Evolutionary conservation across 805 yeast species (phyloP).

Genomic region (Candida verbasci): DNA sequence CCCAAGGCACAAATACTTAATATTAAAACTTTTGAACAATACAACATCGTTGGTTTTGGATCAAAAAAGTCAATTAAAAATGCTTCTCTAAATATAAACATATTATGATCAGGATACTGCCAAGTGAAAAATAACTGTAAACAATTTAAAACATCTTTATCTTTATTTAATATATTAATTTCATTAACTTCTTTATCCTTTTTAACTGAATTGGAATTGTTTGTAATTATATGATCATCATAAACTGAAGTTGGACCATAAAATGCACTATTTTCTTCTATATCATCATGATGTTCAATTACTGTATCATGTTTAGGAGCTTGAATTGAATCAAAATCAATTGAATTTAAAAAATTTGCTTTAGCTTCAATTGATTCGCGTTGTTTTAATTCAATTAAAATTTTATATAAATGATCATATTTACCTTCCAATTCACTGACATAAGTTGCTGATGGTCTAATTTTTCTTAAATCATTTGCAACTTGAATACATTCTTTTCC

Average conservation of each 20-base stretch:
- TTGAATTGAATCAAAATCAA: slow-evolving; percentile 13
- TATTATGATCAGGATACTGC: slow-evolving; percentile 61
- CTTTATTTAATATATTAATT: slow-evolving; percentile 27
- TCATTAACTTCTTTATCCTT: slow-evolving; percentile 11
- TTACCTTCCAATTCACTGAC: slow-evolving; percentile 42
- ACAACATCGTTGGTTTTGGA: slow-evolving; percentile 46
- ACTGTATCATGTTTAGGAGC: neutral
- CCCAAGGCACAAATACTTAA: slow-evolving; percentile 60
- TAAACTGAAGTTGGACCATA: slow-evolving; percentile 46
- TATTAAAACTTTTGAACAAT: slow-evolving; percentile 52
- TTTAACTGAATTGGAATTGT: slow-evolving; percentile 10
- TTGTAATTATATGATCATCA: slow-evolving; percentile 24
- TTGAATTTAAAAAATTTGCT: slow-evolving; percentile 15
- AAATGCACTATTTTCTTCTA: slow-evolving; percentile 28
- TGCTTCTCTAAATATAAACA: slow-evolving; percentile 61
- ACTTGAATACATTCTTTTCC: slow-evolving; percentile 44
- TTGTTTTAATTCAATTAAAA: slow-evolving; percentile 21
- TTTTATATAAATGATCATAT: slow-evolving; percentile 18
- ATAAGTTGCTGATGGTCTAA: slow-evolving; percentile 46
- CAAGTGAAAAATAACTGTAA: slow-evolving; percentile 51
- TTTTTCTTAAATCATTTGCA: slow-evolving; percentile 47
- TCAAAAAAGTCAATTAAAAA: slow-evolving; percentile 57
- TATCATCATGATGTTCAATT: slow-evolving; percentile 9
- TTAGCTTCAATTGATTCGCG: slow-evolving; percentile 16
- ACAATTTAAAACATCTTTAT: slow-evolving; percentile 32